phyloP scores from a whole-genome alignment of 108 stramenopile genomes.

The Cyclotella baltica region DNA sequence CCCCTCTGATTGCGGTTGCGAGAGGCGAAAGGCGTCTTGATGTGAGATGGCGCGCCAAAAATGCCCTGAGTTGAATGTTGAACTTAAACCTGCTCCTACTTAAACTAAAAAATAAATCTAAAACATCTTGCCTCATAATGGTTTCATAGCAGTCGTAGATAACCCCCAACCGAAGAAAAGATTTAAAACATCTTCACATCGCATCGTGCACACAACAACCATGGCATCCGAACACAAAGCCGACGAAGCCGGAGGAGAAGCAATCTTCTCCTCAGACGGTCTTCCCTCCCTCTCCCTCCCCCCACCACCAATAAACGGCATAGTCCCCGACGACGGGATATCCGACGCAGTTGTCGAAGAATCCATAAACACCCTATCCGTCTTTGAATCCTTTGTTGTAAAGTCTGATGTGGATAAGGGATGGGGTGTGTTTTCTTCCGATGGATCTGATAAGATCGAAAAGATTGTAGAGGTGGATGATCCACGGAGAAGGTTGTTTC shows the following conservation, averaged over 20 bases:
- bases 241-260: conserved; percentile 86
- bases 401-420: conserved; percentile 6
- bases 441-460: background rate
- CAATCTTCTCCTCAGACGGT: conserved; percentile 79
- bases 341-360: conserved; percentile 9
- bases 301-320: conserved; percentile 33
- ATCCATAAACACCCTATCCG: conserved; percentile 11
- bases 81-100: no score
- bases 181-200: no score
- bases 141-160: no score
- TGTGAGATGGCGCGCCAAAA: no score
- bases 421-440: conserved; percentile 24
- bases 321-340: conserved; percentile 21
- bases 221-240: conserved; percentile 42
- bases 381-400: conserved; percentile 40
- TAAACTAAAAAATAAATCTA: no score
- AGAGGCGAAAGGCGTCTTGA: no score
- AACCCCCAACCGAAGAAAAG: no score
- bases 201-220: no score
- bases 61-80: no score
- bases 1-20: no score
- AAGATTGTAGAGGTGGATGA: conserved; percentile 15
- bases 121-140: no score
- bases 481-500: conserved; percentile 35
- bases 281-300: conserved; percentile 64